These are phyloP conservation scores for Venturia nashicola DNA, from an alignment of 2,329 filamentous ascomycete genomes.

Conservation along the genomic window DNA sequence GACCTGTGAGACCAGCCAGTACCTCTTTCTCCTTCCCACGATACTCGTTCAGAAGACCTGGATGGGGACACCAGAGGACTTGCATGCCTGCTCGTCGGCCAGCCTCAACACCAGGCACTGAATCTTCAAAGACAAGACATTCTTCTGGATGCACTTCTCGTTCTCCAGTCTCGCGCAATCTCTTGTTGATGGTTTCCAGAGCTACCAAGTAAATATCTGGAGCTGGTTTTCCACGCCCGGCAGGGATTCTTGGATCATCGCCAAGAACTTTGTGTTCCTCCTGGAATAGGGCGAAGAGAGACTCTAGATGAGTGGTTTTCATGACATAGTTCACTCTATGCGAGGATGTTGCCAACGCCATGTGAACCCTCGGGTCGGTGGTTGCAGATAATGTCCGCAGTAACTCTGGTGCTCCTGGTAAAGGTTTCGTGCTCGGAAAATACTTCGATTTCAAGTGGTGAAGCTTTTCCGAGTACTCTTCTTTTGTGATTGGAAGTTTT, in stretches of 20 bases:
- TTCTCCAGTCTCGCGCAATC: slow-evolving; percentile 44
- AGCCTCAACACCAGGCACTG: slow-evolving; percentile 82
- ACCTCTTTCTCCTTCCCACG: slow-evolving; percentile 66
- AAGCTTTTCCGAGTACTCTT: slow-evolving; percentile 53
- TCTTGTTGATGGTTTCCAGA: slow-evolving; percentile 70
- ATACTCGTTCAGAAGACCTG: slow-evolving; percentile 64
- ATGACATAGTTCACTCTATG: slow-evolving; percentile 59
- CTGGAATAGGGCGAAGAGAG: slow-evolving; percentile 49
- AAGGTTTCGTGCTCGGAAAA: slow-evolving; percentile 63
- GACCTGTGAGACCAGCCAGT: slow-evolving; percentile 67
- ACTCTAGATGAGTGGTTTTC: slow-evolving; percentile 51
- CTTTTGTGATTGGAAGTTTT: slow-evolving; percentile 60
- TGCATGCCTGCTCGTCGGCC: slow-evolving; percentile 89
- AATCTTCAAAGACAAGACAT: slow-evolving; percentile 94
- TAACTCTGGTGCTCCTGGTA: slow-evolving; percentile 65
- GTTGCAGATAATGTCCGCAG: slow-evolving; percentile 47
- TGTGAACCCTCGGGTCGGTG: slow-evolving; percentile 42
- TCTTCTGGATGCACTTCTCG: slow-evolving; percentile 64
- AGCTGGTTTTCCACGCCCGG: slow-evolving; percentile 80
- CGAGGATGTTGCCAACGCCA: slow-evolving; percentile 78
- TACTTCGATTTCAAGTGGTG: slow-evolving; percentile 52
- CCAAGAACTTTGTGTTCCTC: slow-evolving; percentile 64
- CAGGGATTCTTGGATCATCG: slow-evolving; percentile 66
- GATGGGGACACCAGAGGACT: slow-evolving; percentile 84
- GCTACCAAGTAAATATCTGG: slow-evolving; percentile 92